These are phyloP conservation scores for Multifurca ochricompacta DNA, from an alignment of 768 basidiomycete genomes.

Conservation along the genomic window DNA sequence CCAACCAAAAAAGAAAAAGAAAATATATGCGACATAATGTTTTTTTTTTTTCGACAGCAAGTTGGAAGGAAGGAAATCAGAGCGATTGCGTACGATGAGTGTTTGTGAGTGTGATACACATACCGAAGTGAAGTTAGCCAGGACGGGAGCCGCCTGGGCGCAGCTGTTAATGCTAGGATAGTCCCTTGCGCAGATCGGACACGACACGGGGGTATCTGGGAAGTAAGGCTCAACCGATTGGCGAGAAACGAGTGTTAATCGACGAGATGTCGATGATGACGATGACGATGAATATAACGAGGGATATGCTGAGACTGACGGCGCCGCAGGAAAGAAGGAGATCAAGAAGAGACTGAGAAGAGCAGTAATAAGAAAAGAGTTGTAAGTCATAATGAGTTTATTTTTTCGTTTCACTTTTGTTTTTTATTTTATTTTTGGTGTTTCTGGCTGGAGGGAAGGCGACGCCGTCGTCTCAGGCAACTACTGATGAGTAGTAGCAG, in stretches of 20 bases:
- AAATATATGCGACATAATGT: too few relatives aligned
- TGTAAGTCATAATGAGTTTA: background rate
- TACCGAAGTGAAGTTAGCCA: constrained; percentile 51
- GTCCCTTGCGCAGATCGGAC: constrained; percentile 46
- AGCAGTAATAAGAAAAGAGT: constrained; percentile 1
- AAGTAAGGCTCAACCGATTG: constrained; percentile 35
- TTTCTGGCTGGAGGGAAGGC: background rate
- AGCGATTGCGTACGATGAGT: too few relatives aligned
- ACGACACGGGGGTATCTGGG: constrained; percentile 48
- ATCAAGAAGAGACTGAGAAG: background rate
- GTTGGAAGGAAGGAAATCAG: too few relatives aligned
- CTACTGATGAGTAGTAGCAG: background rate
- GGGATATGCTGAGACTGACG: constrained; percentile 1
- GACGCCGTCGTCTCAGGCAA: background rate
- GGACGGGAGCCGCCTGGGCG: constrained; percentile 47
- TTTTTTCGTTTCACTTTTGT: background rate
- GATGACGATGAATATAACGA: too few relatives aligned
- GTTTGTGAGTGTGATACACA: too few relatives aligned
- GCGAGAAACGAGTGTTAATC: background rate
- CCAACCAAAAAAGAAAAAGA: too few relatives aligned
- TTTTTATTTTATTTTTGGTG: background rate
- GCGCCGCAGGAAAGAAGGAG: background rate
- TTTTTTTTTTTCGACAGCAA: too few relatives aligned
- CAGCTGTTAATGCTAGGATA: constrained; percentile 50
- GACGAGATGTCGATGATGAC: too few relatives aligned